Evolutionary conservation across 225 moss, liverwort and hornwort species (phyloP), one percentile per base, ranked within the genome.

Genomic region (Ulota crispa): DNA sequence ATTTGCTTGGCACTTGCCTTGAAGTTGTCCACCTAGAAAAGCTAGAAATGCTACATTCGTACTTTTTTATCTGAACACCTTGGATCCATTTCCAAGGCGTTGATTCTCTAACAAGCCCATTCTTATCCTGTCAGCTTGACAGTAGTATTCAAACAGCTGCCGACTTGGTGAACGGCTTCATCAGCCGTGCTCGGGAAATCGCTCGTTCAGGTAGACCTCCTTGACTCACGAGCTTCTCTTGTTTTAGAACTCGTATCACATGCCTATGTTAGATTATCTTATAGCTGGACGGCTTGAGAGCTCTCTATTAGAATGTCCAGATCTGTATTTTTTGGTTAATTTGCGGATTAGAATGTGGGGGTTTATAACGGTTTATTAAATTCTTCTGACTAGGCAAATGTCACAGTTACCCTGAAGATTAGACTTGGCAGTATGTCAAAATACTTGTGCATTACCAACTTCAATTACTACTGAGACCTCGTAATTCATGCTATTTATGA

Each of bases 161-260:
- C 36, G 88, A 86, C 56, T 73, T 89, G 50, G 89, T 88, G 5
- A 89, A 84, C 31, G 37, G 71, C 39, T 89, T 87, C 80, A 73
- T 92, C 28, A 80, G 62, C 52, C 92, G 89, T 34, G 92, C 86
- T 52, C 86, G 88, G 24, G 88, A 92, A 78, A 78, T 86, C 50
- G 86, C 84, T 79, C 88, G 84, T 24, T 74, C 84, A 81, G 89
- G 92, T 89, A 59, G 72, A 50, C 50, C 18, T 50, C 18, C 36
- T 24, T 77, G 3, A 4, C 57, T 72, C 57, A 31, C 69, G 36
- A 76, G 59, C 70, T 71, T 42, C 28, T 36, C 14, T 41, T 73
- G 64, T 16, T 36, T 21, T 23, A 53, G 59, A 24, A 2, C 37
- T 43, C 37, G 16, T 28, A 54, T 20, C 59, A 45, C 36, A 47